These are phyloP conservation scores for Xylariaceae sp. DNA, from an alignment of 2,329 filamentous ascomycete species.

Conservation along the genomic window DNA sequence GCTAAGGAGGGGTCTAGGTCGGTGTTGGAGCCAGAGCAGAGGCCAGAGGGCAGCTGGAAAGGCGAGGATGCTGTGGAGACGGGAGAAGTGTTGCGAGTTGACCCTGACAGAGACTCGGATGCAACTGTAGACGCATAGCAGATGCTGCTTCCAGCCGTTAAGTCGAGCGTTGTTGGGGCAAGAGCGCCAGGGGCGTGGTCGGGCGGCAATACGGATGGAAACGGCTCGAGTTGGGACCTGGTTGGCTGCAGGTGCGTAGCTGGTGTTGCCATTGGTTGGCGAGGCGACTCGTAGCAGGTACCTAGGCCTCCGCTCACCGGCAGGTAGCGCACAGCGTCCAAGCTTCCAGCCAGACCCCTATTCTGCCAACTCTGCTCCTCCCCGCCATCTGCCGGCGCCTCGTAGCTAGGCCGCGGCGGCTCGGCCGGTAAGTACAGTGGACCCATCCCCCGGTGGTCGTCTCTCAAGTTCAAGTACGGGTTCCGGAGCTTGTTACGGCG, in stretches of 20 bases:
- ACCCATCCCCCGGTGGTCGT: too few relatives aligned
- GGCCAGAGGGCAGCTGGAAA: not conserved
- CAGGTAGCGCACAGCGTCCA: not conserved
- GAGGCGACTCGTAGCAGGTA: slow-evolving; percentile 22
- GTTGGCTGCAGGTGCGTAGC: too few relatives aligned
- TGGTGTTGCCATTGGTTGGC: slow-evolving; percentile 25
- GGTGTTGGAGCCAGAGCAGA: not conserved
- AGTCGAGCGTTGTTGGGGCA: slow-evolving; percentile 8
- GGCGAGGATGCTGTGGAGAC: slow-evolving; percentile 7
- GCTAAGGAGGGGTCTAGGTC: slow-evolving; percentile 7
- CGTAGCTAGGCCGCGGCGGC: too few relatives aligned
- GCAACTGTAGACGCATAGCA: slow-evolving; percentile 22
- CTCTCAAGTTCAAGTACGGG: too few relatives aligned
- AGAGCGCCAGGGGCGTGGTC: slow-evolving; percentile 17
- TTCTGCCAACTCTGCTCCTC: slow-evolving; percentile 10
- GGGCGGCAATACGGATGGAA: slow-evolving; percentile 14
- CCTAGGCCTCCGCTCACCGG: too few relatives aligned
- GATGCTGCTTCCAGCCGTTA: slow-evolving; percentile 10
- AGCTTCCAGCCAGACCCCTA: slow-evolving; percentile 20
- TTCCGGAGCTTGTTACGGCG: too few relatives aligned
- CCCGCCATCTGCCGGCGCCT: too few relatives aligned
- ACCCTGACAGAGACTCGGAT: slow-evolving; percentile 23
- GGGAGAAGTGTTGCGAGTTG: slow-evolving; percentile 16
- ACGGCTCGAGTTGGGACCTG: too few relatives aligned
- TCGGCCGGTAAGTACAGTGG: too few relatives aligned